Evolutionary conservation across 2,329 filamentous ascomycete genomes (phyloP), one percentile per base, ranked within the genome.

Genomic region (Davidsoniella australis): DNA sequence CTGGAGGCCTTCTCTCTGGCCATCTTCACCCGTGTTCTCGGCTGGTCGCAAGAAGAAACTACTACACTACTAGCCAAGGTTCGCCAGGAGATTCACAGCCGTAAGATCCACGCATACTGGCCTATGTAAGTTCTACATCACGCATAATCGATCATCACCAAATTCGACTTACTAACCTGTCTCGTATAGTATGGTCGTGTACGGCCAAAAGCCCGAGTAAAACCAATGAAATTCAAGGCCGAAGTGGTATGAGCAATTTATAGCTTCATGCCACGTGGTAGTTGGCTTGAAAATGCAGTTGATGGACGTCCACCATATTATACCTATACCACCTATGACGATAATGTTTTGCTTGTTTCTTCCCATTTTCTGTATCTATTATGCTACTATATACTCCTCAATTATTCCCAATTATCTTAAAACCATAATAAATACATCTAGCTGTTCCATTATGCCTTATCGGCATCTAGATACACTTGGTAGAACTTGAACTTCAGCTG

Each of bases 401-500:
- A 33, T 33, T 12, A 33, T 33, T 33, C 8, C 29, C 29, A 33
- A 33, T 33, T 2, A 33, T 9, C 20, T 14, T 42, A 2, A 20
- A 20, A 5, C n/a, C 40, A 18, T 24, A 14, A 17, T 12, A 20
- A 6, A 33, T 2, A 33, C 12, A 9, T 9, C 9, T 33, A 5
- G 6, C 17, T 23, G 10, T 41, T 12, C 5, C 14, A 9, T 14
- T 26, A 14, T 26, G 23, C 10, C 38, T 50, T 50, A 37, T 50
- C 48, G 4, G 48, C n/a, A 20, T 50, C 70, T 55, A 74, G 53
- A 56, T 73, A 75, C 5, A 75, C 70, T 57, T 74, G 70, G 58
- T 75, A 75, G 54, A 68, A 70, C 26, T 64, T 61, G 63, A 73
- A 65, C 60, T 64, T 73, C 58, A 76, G 70, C 55, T 66, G 67